Evolutionary conservation across 441 rosid genomes (phyloP).

Genomic region (California macrophylla): DNA sequence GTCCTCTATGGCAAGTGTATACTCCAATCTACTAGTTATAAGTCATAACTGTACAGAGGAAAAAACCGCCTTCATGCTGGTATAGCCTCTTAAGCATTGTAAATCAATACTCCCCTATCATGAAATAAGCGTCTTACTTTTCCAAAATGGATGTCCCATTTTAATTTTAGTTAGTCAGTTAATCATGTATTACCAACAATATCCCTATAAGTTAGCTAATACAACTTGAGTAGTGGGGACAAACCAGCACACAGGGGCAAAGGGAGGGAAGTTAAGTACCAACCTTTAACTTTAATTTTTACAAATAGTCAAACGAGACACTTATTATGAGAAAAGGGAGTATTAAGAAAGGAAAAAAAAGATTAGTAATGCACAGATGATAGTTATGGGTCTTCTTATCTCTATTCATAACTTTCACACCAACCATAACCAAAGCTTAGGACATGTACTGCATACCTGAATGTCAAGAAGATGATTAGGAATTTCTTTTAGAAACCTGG

Average conservation of each 20-base stretch:
- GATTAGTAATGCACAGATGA: background rate
- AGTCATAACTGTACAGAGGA: background rate
- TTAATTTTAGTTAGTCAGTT: background rate
- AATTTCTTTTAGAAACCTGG: constrained; percentile 88
- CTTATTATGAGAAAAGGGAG: background rate
- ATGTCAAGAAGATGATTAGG: constrained; percentile 67
- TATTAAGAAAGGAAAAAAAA: background rate
- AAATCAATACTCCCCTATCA: background rate
- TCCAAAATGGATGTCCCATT: background rate
- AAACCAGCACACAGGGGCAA: background rate
- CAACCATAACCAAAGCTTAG: constrained; percentile 1
- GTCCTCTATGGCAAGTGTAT: background rate
- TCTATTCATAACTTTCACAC: constrained; percentile 7
- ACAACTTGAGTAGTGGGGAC: background rate
- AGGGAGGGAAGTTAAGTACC: background rate
- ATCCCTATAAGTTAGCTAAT: background rate
- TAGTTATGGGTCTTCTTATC: background rate
- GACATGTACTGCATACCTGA: constrained; percentile 35
- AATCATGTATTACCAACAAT: background rate
- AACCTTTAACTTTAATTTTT: too few species aligned
- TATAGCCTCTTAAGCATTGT: background rate
- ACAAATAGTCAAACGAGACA: background rate
- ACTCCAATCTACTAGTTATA: background rate
- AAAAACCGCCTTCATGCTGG: background rate
- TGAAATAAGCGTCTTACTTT: background rate